Evolutionary conservation across 495 filamentous ascomycete genomes (phyloP).

Genomic region (Daldinia vernicosa): DNA sequence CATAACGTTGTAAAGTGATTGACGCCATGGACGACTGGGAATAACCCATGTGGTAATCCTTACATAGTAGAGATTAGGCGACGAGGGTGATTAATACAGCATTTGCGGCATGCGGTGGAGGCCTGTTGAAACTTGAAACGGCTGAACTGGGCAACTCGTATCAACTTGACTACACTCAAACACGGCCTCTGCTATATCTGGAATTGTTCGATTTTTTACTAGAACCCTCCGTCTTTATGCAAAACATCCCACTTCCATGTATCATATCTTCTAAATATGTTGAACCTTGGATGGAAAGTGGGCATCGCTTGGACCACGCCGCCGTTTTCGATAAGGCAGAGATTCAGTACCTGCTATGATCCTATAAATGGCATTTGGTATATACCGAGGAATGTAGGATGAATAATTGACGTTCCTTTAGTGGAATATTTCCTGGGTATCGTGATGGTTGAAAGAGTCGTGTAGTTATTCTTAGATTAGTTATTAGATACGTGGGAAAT

Average conservation of each 20-base stretch:
- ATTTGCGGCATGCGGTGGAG: background rate
- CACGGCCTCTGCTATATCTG: conserved; percentile 17
- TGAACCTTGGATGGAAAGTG: background rate
- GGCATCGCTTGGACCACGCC: background rate
- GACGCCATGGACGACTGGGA: background rate
- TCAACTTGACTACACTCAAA: conserved; percentile 12
- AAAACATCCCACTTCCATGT: conserved; percentile 16
- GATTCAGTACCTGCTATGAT: background rate
- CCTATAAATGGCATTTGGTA: conserved; percentile 1
- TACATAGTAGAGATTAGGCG: background rate
- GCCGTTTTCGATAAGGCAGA: conserved; percentile 3
- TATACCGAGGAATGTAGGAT: conserved; percentile 1
- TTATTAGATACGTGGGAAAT: background rate
- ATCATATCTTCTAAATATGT: conserved; percentile 3
- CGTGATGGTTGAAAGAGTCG: background rate
- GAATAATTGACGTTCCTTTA: background rate
- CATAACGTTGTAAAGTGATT: background rate
- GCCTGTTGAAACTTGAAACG: conserved; percentile 36
- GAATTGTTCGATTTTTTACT: conserved; percentile 1
- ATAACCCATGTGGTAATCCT: conserved; percentile 35
- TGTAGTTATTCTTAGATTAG: background rate
- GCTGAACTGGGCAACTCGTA: conserved; percentile 29
- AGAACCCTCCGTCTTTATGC: conserved; percentile 10
- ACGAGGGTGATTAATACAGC: background rate
- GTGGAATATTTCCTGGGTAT: background rate